These are phyloP conservation scores for Obelidium mucronatum DNA, from an alignment of 192 early-diverging fungal genomes.

Conservation along the genomic window DNA sequence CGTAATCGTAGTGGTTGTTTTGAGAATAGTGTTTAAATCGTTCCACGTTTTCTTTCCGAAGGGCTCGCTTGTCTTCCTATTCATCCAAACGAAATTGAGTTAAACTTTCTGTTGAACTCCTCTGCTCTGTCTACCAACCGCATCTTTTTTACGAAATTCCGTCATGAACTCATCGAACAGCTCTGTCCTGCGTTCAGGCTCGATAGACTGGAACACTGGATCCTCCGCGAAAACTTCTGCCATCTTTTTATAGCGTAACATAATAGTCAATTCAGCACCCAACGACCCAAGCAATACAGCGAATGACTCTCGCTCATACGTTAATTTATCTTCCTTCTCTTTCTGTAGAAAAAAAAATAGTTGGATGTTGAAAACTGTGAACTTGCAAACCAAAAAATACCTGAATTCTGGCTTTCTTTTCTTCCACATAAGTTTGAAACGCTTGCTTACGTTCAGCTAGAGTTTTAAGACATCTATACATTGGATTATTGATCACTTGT, in stretches of 20 bases:
- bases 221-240: conserved; percentile 65
- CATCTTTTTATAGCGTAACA: conserved; percentile 47
- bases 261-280: conserved; percentile 10
- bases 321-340: conserved; percentile 50
- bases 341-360: conserved; percentile 48
- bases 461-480: conserved; percentile 84
- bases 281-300: conserved; percentile 52
- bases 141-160: conserved; percentile 70
- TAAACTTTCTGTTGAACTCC: no score
- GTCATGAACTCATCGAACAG: conserved; percentile 80
- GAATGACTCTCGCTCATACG: conserved; percentile 62
- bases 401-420: conserved; percentile 43
- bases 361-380: neutral
- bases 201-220: conserved; percentile 68
- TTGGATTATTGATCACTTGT: conserved; percentile 79
- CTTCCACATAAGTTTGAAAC: conserved; percentile 77
- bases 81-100: neutral
- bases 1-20: conserved; percentile 64
- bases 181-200: conserved; percentile 64
- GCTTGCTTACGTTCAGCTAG: conserved; percentile 82
- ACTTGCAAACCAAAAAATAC: conserved; percentile 13
- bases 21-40: conserved; percentile 64
- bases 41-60: conserved; percentile 68
- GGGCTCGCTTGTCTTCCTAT: conserved; percentile 63
- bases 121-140: conserved; percentile 47